These are phyloP conservation scores for Lophium mytilinum DNA, from an alignment of 495 filamentous ascomycete species.

Conservation along the genomic window DNA sequence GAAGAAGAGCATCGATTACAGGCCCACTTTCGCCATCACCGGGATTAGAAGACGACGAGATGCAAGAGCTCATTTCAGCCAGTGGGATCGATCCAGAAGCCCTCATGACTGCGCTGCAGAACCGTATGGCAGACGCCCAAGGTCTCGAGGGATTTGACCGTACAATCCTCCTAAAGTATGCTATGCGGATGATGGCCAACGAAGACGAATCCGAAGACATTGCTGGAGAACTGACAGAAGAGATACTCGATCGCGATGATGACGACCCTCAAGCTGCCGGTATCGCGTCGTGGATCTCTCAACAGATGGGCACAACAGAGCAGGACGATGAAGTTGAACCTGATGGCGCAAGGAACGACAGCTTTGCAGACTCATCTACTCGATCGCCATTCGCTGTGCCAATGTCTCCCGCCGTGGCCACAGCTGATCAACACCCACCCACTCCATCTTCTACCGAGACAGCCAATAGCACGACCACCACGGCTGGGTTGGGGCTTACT, in stretches of 20 bases:
- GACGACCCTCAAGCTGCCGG: conserved; percentile 14
- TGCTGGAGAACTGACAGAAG: conserved; percentile 25
- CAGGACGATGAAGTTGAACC: conserved; percentile 19
- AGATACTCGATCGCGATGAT: conserved; percentile 22
- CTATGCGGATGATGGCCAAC: conserved; percentile 27
- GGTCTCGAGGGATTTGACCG: conserved; percentile 29
- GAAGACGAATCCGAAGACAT: conserved; percentile 30
- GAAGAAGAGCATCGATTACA: background rate
- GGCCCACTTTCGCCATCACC: background rate
- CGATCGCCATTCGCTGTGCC: background rate
- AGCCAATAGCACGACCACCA: background rate
- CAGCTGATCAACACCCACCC: background rate
- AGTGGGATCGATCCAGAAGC: conserved; percentile 21
- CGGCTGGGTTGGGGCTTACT: background rate
- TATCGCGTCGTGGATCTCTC: conserved; percentile 19
- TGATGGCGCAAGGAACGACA: background rate
- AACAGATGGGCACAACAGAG: conserved; percentile 10
- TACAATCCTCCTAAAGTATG: conserved; percentile 27
- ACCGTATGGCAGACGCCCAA: conserved; percentile 23
- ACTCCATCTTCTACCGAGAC: conserved; percentile 3
- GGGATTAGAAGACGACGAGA: conserved; percentile 7
- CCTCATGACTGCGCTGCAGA: conserved; percentile 26
- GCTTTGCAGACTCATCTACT: background rate
- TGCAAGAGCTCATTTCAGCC: background rate
- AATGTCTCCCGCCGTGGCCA: background rate